Evolutionary conservation across 1,284 basidiomycete genomes (phyloP).

Genomic region (Pseudozyma pruni): DNA sequence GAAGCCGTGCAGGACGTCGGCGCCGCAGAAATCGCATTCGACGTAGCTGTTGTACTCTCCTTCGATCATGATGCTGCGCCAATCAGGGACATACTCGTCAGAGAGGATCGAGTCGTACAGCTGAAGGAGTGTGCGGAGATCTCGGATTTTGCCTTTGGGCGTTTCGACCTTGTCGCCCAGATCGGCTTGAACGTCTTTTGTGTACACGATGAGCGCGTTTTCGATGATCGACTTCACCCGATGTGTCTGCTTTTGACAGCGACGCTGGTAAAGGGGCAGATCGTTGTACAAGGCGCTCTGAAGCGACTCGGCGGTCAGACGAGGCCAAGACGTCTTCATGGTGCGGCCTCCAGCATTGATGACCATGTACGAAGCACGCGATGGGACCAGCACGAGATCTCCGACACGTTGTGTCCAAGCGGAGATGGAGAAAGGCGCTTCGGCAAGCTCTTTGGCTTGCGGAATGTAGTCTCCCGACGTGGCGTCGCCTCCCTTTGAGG

Average conservation of each 20-base stretch:
- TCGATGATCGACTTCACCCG: slow-evolving; percentile 30
- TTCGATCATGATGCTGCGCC: slow-evolving; percentile 20
- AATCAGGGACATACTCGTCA: slow-evolving; percentile 36
- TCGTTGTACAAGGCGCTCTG: slow-evolving; percentile 21
- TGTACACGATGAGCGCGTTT: slow-evolving; percentile 17
- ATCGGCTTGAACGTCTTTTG: slow-evolving; percentile 4
- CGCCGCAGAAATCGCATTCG: slow-evolving; percentile 51
- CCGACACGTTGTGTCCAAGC: slow-evolving; percentile 29
- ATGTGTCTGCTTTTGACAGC: slow-evolving; percentile 23
- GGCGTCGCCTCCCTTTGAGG: slow-evolving; percentile 12
- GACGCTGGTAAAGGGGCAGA: slow-evolving; percentile 40
- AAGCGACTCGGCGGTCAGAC: slow-evolving; percentile 31
- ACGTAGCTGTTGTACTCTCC: slow-evolving; percentile 34
- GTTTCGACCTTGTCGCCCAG: neutral
- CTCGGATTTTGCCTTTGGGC: neutral
- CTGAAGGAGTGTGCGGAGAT: slow-evolving; percentile 24
- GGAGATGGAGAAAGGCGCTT: slow-evolving; percentile 23
- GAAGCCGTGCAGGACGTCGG: slow-evolving; percentile 35
- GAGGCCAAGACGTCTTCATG: slow-evolving; percentile 33
- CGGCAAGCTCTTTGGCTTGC: slow-evolving; percentile 23
- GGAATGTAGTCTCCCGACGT: slow-evolving; percentile 8
- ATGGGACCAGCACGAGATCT: slow-evolving; percentile 38
- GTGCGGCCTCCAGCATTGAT: slow-evolving; percentile 31
- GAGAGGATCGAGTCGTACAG: slow-evolving; percentile 39
- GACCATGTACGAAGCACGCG: slow-evolving; percentile 25